Percentiles rank a stretch among this genome's conserved stretches.
phyloP scores from a whole-genome alignment of 768 basidiomycete species.

The Collybiopsis luxurians region DNA sequence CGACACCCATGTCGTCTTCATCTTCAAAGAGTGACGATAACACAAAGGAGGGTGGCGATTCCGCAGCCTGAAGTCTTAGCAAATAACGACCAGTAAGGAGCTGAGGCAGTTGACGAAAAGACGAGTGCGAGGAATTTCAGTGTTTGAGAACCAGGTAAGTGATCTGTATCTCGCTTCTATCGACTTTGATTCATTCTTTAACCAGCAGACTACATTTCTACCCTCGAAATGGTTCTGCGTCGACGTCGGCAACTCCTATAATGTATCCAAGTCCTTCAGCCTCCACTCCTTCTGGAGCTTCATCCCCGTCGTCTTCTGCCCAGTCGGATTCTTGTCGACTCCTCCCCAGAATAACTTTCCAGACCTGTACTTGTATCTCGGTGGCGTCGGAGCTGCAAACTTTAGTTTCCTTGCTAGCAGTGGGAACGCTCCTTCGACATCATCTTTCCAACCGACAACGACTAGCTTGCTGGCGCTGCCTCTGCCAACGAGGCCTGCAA shows the following conservation, averaged over 20 bases:
- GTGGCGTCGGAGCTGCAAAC: not conserved
- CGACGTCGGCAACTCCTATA: no score
- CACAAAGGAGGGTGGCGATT: constrained; percentile 45
- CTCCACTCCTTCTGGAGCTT: no score
- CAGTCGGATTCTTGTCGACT: constrained; percentile 46
- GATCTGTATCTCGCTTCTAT: constrained; percentile 8
- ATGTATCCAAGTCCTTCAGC: no score
- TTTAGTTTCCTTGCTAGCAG: constrained; percentile 2
- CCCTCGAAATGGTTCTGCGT: no score
- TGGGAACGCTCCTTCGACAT: constrained; percentile 15
- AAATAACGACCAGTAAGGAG: constrained; percentile 93
- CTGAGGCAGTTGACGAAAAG: constrained; percentile 95
- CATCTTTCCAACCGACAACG: constrained; percentile 26
- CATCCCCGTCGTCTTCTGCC: no score
- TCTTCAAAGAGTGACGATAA: not conserved
- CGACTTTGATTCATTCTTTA: not conserved
- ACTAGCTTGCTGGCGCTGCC: constrained; percentile 3
- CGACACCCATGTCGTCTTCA: not conserved
- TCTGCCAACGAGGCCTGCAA: constrained; percentile 4
- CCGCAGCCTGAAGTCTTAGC: constrained; percentile 91
- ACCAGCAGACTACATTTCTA: constrained; percentile 85
- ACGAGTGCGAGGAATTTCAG: constrained; percentile 94
- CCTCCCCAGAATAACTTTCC: constrained; percentile 45
- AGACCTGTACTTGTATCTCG: constrained; percentile 18
- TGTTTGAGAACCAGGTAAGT: constrained; percentile 82